Evolutionary conservation across 176 grass and related monocot species (phyloP).

Genomic region (Oryza nivara): DNA sequence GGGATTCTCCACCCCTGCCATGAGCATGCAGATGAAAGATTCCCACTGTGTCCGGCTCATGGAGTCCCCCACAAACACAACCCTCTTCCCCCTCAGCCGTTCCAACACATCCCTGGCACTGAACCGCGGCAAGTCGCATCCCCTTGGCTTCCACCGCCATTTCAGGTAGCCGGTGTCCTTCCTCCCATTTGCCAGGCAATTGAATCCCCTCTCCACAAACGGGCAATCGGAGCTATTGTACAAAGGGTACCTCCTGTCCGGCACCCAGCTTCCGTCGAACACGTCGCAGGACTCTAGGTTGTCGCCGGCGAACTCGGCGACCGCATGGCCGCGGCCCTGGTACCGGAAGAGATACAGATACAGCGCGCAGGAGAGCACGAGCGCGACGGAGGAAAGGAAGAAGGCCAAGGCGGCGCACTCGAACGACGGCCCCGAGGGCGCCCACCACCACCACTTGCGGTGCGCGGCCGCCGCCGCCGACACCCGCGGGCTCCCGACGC

Average conservation of each 20-base stretch:
- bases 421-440: slow-evolving; percentile 49
- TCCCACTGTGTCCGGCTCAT: slow-evolving; percentile 99
- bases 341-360: slow-evolving; percentile 70
- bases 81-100: slow-evolving; percentile 78
- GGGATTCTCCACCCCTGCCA: slow-evolving; percentile 77
- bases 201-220: slow-evolving; percentile 86
- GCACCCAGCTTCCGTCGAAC: slow-evolving; percentile 87
- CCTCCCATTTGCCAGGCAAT: slow-evolving; percentile 91
- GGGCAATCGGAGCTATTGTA: slow-evolving; percentile 93
- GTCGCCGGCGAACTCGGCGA: slow-evolving; percentile 46
- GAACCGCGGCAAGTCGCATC: slow-evolving; percentile 70
- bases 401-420: slow-evolving; percentile 52
- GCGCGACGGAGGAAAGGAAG: slow-evolving; percentile 55
- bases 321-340: slow-evolving; percentile 43
- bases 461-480: slow-evolving; percentile 36
- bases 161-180: slow-evolving; percentile 80
- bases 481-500: slow-evolving; percentile 63
- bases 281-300: slow-evolving; percentile 58
- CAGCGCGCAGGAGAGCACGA: slow-evolving; percentile 61
- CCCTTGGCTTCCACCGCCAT: slow-evolving; percentile 91
- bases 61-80: slow-evolving; percentile 90
- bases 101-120: slow-evolving; percentile 52
- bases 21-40: slow-evolving; percentile 97
- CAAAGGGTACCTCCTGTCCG: slow-evolving; percentile 57
- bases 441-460: slow-evolving; percentile 73